Conservation (phyloP, 2,329 filamentous ascomycete genomes). For the Fusarium torreyae region DNA sequence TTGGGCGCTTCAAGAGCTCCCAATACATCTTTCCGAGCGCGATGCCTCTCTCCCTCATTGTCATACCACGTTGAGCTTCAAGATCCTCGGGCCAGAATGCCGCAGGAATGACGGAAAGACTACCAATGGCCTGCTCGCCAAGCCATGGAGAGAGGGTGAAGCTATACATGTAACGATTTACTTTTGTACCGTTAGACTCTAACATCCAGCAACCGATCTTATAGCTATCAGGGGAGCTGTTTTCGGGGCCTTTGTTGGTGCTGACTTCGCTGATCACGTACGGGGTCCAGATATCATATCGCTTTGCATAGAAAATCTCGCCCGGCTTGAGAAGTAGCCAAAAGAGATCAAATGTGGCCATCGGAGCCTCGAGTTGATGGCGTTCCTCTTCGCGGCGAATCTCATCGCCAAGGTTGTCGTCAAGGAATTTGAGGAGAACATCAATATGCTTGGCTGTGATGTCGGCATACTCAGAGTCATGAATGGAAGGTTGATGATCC, state of each 20-base stretch:
- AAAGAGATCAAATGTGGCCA: conserved; percentile 62
- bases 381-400: conserved; percentile 60
- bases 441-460: conserved; percentile 63
- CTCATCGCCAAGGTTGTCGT: conserved; percentile 55
- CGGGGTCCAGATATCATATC: conserved; percentile 58
- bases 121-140: conserved; percentile 61
- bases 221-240: conserved; percentile 37
- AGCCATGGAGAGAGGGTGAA: conserved; percentile 58
- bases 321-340: conserved; percentile 65
- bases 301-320: conserved; percentile 60
- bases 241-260: conserved; percentile 24
- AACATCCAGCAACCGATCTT: conserved; percentile 62
- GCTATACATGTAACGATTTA: conserved; percentile 57
- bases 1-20: conserved; percentile 62
- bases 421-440: conserved; percentile 61
- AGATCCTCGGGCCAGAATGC: conserved; percentile 59
- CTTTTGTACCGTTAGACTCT: conserved; percentile 52
- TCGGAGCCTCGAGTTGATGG: conserved; percentile 56
- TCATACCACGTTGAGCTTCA: conserved; percentile 49
- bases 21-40: conserved; percentile 62
- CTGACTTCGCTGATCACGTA: conserved; percentile 58
- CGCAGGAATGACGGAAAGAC: conserved; percentile 60
- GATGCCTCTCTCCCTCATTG: conserved; percentile 58
- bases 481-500: conserved; percentile 57
- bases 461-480: conserved; percentile 58